A percentile compares a stretch with the other conserved stretches of the same genome.
phyloP scores from a whole-genome alignment of 202 grass and related monocot species.

The Hordeum pubiflorum region DNA sequence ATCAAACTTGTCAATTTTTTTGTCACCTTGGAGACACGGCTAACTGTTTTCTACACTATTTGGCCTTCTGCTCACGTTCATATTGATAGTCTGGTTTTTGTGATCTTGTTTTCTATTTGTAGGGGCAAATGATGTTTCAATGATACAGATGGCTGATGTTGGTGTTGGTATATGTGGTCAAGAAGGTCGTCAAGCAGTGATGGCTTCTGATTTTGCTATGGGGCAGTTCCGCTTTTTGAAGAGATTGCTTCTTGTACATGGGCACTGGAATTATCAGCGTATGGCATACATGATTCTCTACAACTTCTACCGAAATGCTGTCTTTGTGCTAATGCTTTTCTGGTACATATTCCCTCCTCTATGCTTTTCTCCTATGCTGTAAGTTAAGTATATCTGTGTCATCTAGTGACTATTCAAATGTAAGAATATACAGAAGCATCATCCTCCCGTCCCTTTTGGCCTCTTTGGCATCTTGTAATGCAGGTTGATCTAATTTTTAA shows the following conservation, averaged over 20 bases:
- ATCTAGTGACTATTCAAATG: background rate
- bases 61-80: background rate
- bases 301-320: constrained; percentile 98
- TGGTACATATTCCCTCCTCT: constrained; percentile 46
- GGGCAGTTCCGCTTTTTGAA: constrained; percentile 95
- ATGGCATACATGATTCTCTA: constrained; percentile 96
- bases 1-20: background rate
- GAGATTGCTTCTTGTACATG: constrained; percentile 97
- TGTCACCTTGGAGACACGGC: background rate
- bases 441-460: background rate
- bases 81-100: background rate
- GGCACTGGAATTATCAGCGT: constrained; percentile 99
- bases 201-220: constrained; percentile 99
- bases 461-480: background rate
- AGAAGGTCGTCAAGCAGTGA: constrained; percentile 99
- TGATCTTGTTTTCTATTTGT: constrained; percentile 23
- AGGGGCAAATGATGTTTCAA: constrained; percentile 99
- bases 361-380: background rate
- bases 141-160: constrained; percentile 99
- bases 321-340: constrained; percentile 97
- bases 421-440: background rate
- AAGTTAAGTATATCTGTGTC: background rate
- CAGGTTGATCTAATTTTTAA: background rate
- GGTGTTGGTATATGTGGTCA: constrained; percentile 97
- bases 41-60: background rate